These are phyloP conservation scores for Nemania abortiva DNA, from an alignment of 2,329 filamentous ascomycete genomes.

Conservation along the genomic window DNA sequence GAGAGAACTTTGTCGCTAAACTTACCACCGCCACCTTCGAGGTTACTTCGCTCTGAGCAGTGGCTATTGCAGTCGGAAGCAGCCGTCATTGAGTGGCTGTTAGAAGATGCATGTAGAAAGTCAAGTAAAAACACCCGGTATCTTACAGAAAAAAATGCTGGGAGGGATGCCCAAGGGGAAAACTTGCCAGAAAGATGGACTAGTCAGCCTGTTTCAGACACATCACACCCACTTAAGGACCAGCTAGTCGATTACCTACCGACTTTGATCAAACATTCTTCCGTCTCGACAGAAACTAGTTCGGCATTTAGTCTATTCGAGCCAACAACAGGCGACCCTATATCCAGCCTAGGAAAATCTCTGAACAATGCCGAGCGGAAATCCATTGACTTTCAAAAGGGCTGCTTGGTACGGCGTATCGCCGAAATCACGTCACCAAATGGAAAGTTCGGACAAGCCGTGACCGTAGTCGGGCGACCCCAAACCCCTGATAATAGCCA, in stretches of 20 bases:
- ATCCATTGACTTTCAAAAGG: slow-evolving; percentile 61
- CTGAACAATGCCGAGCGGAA: slow-evolving; percentile 54
- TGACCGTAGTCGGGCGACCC: slow-evolving; percentile 52
- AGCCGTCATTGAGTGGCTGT: slow-evolving; percentile 60
- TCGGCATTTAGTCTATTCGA: slow-evolving; percentile 60
- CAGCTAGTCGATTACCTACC: slow-evolving; percentile 55
- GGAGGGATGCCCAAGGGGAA: not conserved
- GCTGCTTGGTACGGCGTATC: slow-evolving; percentile 60
- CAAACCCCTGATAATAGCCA: slow-evolving; percentile 24
- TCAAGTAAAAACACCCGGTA: not conserved
- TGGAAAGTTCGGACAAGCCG: slow-evolving; percentile 61
- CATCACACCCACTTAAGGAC: slow-evolving; percentile 26
- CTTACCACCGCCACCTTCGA: slow-evolving; percentile 58
- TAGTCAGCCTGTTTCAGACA: slow-evolving; percentile 13
- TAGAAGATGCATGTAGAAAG: slow-evolving; percentile 41
- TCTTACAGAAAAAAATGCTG: slow-evolving; percentile 7
- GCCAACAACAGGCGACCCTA: slow-evolving; percentile 53
- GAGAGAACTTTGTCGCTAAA: slow-evolving; percentile 57
- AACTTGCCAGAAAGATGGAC: not conserved
- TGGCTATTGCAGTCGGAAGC: slow-evolving; percentile 60
- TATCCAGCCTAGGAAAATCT: slow-evolving; percentile 54
- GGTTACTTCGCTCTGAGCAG: slow-evolving; percentile 62
- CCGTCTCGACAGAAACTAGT: slow-evolving; percentile 46
- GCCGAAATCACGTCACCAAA: slow-evolving; percentile 60
- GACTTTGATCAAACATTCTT: slow-evolving; percentile 56